phyloP scores from a whole-genome alignment of 2,329 filamentous ascomycete species.

The Beauveria sp. region DNA sequence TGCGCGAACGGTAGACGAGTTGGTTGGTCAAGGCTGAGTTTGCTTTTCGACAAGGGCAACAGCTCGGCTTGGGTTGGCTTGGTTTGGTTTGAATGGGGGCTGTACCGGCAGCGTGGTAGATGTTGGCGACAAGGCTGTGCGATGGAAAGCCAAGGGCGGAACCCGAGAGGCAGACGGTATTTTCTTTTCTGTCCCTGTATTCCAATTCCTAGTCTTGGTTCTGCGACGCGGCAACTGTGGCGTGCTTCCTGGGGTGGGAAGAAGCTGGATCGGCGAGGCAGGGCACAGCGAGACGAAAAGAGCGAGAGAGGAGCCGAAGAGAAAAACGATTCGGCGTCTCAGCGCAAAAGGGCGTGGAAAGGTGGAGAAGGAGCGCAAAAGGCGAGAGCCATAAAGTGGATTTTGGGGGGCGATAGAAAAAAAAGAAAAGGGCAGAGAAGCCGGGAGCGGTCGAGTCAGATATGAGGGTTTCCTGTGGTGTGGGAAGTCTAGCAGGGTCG shows the following conservation, averaged over 20 bases:
- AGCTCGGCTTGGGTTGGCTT: background rate
- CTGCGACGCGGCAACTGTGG: background rate
- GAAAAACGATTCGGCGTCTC: slow-evolving; percentile 1
- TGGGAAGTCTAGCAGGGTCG: background rate
- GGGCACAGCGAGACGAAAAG: background rate
- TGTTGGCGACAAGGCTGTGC: background rate
- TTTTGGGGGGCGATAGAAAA: background rate
- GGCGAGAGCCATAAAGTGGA: slow-evolving; percentile 6
- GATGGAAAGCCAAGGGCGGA: background rate
- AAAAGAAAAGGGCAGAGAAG: background rate
- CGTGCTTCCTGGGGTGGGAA: background rate
- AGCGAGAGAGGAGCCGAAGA: background rate
- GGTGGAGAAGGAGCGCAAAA: slow-evolving; percentile 1
- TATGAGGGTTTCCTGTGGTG: background rate
- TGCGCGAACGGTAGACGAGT: background rate
- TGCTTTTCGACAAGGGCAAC: background rate
- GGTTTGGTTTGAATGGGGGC: background rate
- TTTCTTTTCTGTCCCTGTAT: background rate
- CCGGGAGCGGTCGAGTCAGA: background rate
- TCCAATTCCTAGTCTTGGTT: background rate
- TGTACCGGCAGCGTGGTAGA: background rate
- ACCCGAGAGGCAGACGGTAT: too few relatives aligned
- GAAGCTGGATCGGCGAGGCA: background rate
- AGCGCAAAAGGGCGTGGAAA: slow-evolving; percentile 7
- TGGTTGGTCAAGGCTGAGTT: slow-evolving; percentile 3